Percentiles rank a stretch among this genome's conserved stretches.
Evolutionary conservation across 2,329 filamentous ascomycete species (phyloP).

Genomic region (Penicillium sp.): DNA sequence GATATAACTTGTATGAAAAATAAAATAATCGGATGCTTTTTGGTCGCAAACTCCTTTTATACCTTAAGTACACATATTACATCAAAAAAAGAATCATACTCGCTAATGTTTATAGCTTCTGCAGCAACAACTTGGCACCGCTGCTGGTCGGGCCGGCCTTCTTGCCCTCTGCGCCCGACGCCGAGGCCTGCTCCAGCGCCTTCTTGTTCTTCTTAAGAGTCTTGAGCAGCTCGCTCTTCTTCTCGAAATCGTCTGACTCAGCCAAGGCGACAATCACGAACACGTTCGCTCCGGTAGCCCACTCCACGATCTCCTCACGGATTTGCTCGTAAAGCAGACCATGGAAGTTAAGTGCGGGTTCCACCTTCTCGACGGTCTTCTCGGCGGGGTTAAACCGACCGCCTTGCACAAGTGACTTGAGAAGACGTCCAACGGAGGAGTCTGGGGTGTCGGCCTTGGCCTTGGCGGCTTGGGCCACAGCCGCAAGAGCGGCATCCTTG

Average conservation of each 20-base stretch:
- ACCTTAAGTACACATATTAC: conserved; percentile 7
- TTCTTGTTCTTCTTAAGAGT: conserved; percentile 72
- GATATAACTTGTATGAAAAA: neutral
- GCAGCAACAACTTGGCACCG: conserved; percentile 43
- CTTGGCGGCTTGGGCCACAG: conserved; percentile 55
- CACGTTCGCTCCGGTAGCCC: conserved; percentile 82
- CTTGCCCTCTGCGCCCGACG: conserved; percentile 53
- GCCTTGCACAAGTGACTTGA: conserved; percentile 87
- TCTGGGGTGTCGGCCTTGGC: conserved; percentile 55
- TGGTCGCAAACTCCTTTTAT: conserved; percentile 6
- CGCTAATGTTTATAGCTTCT: conserved; percentile 31
- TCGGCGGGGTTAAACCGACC: conserved; percentile 77
- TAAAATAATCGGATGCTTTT: conserved; percentile 4
- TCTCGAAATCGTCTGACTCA: conserved; percentile 70
- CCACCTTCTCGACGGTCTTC: conserved; percentile 68
- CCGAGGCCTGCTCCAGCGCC: conserved; percentile 60
- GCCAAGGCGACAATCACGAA: conserved; percentile 82
- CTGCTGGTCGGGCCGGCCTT: conserved; percentile 46
- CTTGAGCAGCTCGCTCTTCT: conserved; percentile 66
- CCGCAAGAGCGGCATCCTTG: conserved; percentile 70
- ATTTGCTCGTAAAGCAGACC: conserved; percentile 79
- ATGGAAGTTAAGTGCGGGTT: conserved; percentile 78
- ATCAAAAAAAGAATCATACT: conserved; percentile 3
- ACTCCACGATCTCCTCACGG: conserved; percentile 69
- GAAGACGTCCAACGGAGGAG: conserved; percentile 73